Percentiles rank a stretch among this genome's conserved stretches.
phyloP scores from a whole-genome alignment of 192 early-diverging fungal species.

The Anaeromyces robustus region DNA sequence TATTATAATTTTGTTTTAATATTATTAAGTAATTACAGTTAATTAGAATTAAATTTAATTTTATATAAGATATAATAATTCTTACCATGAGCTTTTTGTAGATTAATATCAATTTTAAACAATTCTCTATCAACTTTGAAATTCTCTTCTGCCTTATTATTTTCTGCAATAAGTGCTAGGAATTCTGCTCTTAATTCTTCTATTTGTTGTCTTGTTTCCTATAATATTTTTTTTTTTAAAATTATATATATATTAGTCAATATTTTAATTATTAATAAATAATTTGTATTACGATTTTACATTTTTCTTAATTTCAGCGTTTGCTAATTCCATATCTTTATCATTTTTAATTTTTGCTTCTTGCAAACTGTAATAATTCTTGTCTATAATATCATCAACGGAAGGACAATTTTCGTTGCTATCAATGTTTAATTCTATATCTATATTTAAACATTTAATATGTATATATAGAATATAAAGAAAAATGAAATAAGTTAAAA shows the following conservation, averaged over 20 bases:
- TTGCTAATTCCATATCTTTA: slow-evolving; percentile 29
- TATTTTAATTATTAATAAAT: not conserved
- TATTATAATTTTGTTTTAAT: not conserved
- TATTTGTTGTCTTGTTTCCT: slow-evolving; percentile 24
- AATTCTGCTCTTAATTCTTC: slow-evolving; percentile 33
- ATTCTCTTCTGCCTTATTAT: slow-evolving; percentile 10
- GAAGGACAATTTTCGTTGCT: not conserved
- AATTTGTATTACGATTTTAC: too few relatives aligned
- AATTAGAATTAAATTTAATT: too few relatives aligned
- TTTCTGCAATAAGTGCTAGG: slow-evolving; percentile 19
- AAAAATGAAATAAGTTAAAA: too few relatives aligned
- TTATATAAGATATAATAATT: not conserved
- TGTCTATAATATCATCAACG: slow-evolving; percentile 29
- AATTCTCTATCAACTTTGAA: slow-evolving; percentile 5
- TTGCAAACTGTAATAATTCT: slow-evolving; percentile 30
- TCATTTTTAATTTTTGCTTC: slow-evolving; percentile 42
- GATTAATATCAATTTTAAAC: slow-evolving; percentile 27
- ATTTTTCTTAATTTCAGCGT: slow-evolving; percentile 38
- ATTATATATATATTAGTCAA: not conserved
- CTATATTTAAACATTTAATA: too few relatives aligned
- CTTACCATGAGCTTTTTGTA: slow-evolving; percentile 25
- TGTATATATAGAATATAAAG: too few relatives aligned
- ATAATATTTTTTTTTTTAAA: not conserved
- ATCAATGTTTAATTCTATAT: not conserved
- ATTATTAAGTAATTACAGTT: too few relatives aligned